These are phyloP conservation scores for Novakomyces olei DNA, from an alignment of 805 yeast genomes.

Conservation along the genomic window DNA sequence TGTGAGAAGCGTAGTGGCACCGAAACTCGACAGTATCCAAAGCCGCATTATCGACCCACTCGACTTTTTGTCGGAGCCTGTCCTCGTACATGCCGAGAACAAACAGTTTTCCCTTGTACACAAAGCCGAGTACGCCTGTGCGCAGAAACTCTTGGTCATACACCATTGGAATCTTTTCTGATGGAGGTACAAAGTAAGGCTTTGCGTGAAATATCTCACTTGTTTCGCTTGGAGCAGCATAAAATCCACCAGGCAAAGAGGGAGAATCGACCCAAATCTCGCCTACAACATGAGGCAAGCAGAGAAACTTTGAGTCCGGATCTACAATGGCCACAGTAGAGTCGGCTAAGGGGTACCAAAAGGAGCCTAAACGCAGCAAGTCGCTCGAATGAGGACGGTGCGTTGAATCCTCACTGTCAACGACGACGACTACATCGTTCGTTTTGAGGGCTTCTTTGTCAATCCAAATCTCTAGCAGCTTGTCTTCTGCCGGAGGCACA, in stretches of 20 bases:
- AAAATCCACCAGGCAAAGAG: slow-evolving; percentile 73
- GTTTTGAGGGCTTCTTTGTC: slow-evolving; percentile 54
- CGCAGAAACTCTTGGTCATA: slow-evolving; percentile 47
- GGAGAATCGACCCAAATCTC: slow-evolving; percentile 97
- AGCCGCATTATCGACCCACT: slow-evolving; percentile 18
- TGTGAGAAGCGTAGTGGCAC: slow-evolving; percentile 71
- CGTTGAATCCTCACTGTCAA: slow-evolving; percentile 11
- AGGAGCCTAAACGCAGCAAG: slow-evolving; percentile 54
- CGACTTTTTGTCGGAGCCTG: slow-evolving; percentile 54
- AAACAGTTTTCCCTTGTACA: slow-evolving; percentile 66
- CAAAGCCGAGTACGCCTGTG: slow-evolving; percentile 78
- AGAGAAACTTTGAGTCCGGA: slow-evolving; percentile 65
- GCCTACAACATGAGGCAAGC: slow-evolving; percentile 62
- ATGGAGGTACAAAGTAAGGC: background rate
- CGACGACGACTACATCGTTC: slow-evolving; percentile 45
- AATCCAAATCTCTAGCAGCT: slow-evolving; percentile 40
- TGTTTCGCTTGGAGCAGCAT: slow-evolving; percentile 48
- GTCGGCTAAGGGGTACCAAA: slow-evolving; percentile 87
- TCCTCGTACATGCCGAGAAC: slow-evolving; percentile 83
- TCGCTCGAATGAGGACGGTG: slow-evolving; percentile 1
- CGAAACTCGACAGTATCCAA: slow-evolving; percentile 14
- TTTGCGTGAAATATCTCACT: slow-evolving; percentile 57
- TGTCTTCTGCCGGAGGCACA: slow-evolving; percentile 19
- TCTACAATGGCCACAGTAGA: slow-evolving; percentile 84
- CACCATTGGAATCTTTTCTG: slow-evolving; percentile 1